phyloP scores from a whole-genome alignment of 2,329 filamentous ascomycete genomes.

The Cladosporium oxysporum region DNA sequence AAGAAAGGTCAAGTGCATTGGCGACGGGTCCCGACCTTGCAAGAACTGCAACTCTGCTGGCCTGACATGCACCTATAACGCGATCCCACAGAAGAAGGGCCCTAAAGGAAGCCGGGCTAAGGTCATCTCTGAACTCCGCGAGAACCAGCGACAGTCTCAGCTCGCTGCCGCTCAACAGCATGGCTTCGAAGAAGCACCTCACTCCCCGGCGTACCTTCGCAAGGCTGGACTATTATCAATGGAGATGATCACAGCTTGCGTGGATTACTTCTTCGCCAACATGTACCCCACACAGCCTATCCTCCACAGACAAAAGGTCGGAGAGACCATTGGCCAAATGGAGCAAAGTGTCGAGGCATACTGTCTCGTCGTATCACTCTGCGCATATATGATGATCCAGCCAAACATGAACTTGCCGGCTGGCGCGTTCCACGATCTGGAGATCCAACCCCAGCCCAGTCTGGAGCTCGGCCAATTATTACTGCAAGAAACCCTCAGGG shows the following conservation, averaged over 20 bases:
- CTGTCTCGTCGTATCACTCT: conserved; percentile 56
- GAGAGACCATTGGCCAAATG: conserved; percentile 56
- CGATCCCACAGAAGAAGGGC: conserved; percentile 64
- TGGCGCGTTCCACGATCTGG: conserved; percentile 51
- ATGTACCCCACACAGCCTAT: conserved; percentile 67
- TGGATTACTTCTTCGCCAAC: conserved; percentile 63
- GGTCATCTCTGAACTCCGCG: conserved; percentile 63
- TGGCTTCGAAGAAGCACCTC: conserved; percentile 43
- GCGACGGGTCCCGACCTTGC: conserved; percentile 55
- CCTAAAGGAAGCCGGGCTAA: conserved; percentile 64
- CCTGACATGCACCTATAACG: conserved; percentile 64
- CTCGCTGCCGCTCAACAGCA: conserved; percentile 43
- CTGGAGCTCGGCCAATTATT: conserved; percentile 55
- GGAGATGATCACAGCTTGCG: conserved; percentile 54
- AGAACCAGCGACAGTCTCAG: conserved; percentile 50
- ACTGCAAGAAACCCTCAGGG: conserved; percentile 59
- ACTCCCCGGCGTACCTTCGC: conserved; percentile 47
- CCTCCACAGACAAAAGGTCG: conserved; percentile 53
- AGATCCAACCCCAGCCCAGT: conserved; percentile 46
- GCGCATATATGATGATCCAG: conserved; percentile 54
- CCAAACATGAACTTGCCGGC: conserved; percentile 47
- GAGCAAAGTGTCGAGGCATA: conserved; percentile 57
- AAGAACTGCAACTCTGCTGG: conserved; percentile 62
- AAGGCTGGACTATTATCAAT: conserved; percentile 52
- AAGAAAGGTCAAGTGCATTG: conserved; percentile 55